Conservation (phyloP, 148 eudicot species). For the Euryodendron excelsum region DNA sequence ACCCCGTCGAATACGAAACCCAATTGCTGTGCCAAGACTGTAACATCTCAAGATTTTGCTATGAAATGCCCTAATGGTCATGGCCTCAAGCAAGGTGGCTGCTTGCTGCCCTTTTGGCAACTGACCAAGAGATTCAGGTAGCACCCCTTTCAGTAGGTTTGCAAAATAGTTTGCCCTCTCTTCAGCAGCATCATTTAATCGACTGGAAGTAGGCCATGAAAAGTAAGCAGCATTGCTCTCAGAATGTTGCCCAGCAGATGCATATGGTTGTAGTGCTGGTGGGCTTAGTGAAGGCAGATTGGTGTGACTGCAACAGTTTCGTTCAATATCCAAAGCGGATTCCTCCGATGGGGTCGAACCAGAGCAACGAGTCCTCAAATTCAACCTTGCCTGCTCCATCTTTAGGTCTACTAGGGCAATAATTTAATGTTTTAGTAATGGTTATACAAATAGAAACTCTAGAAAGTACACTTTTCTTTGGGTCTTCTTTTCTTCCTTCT, state of each 20-base stretch:
- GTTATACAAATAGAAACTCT: not conserved
- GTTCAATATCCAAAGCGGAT: conserved; percentile 81
- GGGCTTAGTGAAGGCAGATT: conserved; percentile 70
- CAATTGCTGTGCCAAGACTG: conserved; percentile 97
- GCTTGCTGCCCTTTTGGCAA: conserved; percentile 92
- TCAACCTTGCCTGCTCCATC: conserved; percentile 67
- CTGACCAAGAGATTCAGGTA: conserved; percentile 69
- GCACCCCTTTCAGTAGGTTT: conserved; percentile 88
- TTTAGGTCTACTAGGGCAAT: conserved; percentile 1
- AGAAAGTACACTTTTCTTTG: not conserved
- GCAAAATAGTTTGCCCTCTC: conserved; percentile 93
- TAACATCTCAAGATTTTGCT: conserved; percentile 94
- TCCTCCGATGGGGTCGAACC: conserved; percentile 90
- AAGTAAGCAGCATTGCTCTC: conserved; percentile 90
- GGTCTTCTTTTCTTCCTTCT: not conserved
- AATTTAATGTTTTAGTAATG: not conserved
- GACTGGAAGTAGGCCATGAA: conserved; percentile 91
- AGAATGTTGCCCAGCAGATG: conserved; percentile 84
- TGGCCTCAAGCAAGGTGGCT: conserved; percentile 82
- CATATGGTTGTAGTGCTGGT: conserved; percentile 81
- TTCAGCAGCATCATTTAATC: conserved; percentile 86
- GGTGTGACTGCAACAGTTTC: conserved; percentile 54
- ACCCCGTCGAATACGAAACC: conserved; percentile 83
- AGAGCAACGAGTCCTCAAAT: conserved; percentile 46
- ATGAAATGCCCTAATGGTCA: conserved; percentile 97